Conservation (phyloP, 257 asterid species). For the Anisodus tanguticus region DNA sequence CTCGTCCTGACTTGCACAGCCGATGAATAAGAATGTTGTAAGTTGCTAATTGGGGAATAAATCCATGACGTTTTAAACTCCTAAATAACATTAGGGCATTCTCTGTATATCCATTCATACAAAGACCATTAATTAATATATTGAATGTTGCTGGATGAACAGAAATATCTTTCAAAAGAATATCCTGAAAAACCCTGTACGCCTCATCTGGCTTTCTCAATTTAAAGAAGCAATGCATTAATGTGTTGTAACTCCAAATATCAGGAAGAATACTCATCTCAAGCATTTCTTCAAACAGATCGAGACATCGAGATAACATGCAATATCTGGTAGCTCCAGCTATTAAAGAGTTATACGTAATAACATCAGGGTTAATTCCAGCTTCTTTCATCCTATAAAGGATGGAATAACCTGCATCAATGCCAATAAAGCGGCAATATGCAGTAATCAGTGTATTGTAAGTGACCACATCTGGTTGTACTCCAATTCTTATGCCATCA, state of each 20-base stretch:
- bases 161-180: conserved; percentile 55
- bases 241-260: conserved; percentile 80
- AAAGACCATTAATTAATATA: conserved; percentile 79
- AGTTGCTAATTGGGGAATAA: conserved; percentile 63
- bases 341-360: conserved; percentile 83
- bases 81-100: conserved; percentile 71
- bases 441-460: conserved; percentile 83
- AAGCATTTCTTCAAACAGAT: conserved; percentile 68
- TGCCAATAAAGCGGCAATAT: conserved; percentile 65
- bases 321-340: conserved; percentile 66
- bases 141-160: conserved; percentile 60
- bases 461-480: conserved; percentile 76
- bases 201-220: conserved; percentile 74
- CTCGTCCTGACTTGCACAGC: conserved; percentile 57
- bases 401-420: conserved; percentile 69
- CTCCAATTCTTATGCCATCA: conserved; percentile 79
- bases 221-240: conserved; percentile 79
- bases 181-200: conserved; percentile 61
- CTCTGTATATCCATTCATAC: conserved; percentile 57
- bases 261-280: conserved; percentile 63
- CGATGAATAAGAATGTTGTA: conserved; percentile 80
- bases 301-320: conserved; percentile 49
- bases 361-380: conserved; percentile 66
- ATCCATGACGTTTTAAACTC: conserved; percentile 58
- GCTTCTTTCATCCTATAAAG: conserved; percentile 61